These are phyloP conservation scores for Colletotrichum brevisporum DNA, from an alignment of 2,329 filamentous ascomycete genomes.

Conservation along the genomic window DNA sequence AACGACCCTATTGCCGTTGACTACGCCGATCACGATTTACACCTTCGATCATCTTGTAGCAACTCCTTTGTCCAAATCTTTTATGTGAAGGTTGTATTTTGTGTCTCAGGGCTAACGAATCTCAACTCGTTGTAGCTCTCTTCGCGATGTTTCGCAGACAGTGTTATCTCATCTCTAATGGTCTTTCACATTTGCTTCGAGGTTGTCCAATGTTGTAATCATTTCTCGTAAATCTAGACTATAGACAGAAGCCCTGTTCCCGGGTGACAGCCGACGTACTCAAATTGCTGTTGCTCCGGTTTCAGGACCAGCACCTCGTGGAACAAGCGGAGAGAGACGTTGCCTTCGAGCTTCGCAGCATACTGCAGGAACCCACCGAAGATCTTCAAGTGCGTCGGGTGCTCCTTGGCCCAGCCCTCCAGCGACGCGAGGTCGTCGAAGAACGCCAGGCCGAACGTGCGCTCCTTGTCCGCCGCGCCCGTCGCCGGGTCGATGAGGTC, in stretches of 20 bases:
- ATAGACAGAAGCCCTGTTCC: constrained; percentile 50
- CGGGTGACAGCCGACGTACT: constrained; percentile 57
- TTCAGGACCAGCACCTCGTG: constrained; percentile 58
- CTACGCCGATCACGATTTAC: no score
- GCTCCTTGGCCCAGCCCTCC: constrained; percentile 56
- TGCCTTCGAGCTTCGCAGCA: constrained; percentile 52
- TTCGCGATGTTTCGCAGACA: no score
- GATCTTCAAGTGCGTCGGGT: constrained; percentile 57
- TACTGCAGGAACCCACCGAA: constrained; percentile 57
- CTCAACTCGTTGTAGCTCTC: no score
- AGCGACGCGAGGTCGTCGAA: constrained; percentile 57
- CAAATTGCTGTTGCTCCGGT: constrained; percentile 56
- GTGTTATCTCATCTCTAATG: no score
- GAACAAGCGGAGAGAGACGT: constrained; percentile 54
- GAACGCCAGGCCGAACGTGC: constrained; percentile 58
- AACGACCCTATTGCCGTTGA: no score
- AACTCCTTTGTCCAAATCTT: no score
- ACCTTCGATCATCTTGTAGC: no score
- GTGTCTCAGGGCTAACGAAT: no score
- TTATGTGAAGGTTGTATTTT: no score
- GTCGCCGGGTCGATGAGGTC: constrained; percentile 51
- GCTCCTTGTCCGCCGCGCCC: constrained; percentile 45
- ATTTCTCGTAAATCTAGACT: not conserved
- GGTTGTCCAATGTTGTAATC: no score
- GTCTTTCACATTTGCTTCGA: no score